Evolutionary conservation across 1,284 basidiomycete genomes (phyloP).

Genomic region (Pholiota adiposa): DNA sequence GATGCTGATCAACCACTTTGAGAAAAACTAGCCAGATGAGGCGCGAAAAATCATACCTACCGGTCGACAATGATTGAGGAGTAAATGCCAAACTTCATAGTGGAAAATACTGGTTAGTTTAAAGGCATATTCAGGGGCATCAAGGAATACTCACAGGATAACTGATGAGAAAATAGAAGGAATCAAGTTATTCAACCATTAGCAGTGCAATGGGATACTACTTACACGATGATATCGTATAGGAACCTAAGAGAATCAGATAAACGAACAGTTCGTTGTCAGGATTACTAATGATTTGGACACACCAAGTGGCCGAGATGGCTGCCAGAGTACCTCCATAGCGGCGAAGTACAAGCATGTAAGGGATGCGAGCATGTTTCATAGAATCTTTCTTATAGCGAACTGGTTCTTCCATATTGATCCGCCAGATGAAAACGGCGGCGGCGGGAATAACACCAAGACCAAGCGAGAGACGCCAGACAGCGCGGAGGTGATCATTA

Average conservation of each 20-base stretch:
- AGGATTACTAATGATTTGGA: constrained; percentile 1
- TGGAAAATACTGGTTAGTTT: no score
- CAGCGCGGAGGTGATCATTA: constrained; percentile 77
- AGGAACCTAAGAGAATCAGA: constrained; percentile 61
- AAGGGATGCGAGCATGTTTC: constrained; percentile 76
- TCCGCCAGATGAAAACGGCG: constrained; percentile 85
- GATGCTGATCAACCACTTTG: constrained; percentile 44
- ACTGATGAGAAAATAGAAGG: constrained; percentile 15
- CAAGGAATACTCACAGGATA: constrained; percentile 32
- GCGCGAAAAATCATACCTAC: constrained; percentile 37
- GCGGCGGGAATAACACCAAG: constrained; percentile 85
- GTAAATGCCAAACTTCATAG: constrained; percentile 89
- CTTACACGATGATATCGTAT: constrained; percentile 81
- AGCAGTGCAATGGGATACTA: constrained; percentile 21
- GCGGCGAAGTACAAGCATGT: constrained; percentile 77
- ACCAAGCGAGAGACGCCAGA: constrained; percentile 91
- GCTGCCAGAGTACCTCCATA: constrained; percentile 78
- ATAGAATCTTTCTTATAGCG: constrained; percentile 78
- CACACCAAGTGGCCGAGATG: constrained; percentile 73
- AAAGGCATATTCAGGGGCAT: no score
- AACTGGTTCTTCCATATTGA: constrained; percentile 82
- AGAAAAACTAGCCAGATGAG: background rate
- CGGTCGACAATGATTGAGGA: constrained; percentile 77
- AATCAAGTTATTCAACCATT: background rate
- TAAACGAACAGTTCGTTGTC: background rate